Percentiles rank a stretch among this genome's conserved stretches.
These are phyloP conservation scores for Porphyrellus sp. DNA, from an alignment of 1,284 basidiomycete species.

Conservation along the genomic window DNA sequence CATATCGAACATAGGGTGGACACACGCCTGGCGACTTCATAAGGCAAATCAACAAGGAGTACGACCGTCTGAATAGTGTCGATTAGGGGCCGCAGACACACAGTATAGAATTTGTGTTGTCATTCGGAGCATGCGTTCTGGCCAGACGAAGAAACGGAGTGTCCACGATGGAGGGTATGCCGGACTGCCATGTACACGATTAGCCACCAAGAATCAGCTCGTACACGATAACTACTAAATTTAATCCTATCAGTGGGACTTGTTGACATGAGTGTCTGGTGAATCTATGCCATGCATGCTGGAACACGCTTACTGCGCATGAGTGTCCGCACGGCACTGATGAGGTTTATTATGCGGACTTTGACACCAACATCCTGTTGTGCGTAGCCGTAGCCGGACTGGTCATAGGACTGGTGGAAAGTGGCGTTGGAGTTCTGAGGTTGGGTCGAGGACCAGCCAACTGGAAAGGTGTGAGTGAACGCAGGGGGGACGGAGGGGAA, in stretches of 20 bases:
- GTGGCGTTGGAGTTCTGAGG: conserved; percentile 51
- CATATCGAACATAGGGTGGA: conserved; percentile 55
- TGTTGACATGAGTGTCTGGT: conserved; percentile 15
- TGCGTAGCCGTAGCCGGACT: conserved; percentile 50
- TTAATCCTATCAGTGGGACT: conserved; percentile 87
- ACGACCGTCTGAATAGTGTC: conserved; percentile 54
- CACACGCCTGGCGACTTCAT: conserved; percentile 75
- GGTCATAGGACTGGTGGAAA: conserved; percentile 68
- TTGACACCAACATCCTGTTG: conserved; percentile 74
- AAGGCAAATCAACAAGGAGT: conserved; percentile 74
- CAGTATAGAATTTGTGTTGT: conserved; percentile 11
- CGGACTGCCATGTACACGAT: conserved; percentile 20
- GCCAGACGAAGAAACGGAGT: conserved; percentile 12
- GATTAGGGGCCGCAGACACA: conserved; percentile 21
- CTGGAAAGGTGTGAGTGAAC: conserved; percentile 43
- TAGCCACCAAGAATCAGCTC: conserved; percentile 65
- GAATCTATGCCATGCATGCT: conserved; percentile 12
- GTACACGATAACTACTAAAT: conserved; percentile 80
- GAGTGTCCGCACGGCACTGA: conserved; percentile 89
- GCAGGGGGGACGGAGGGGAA: conserved; percentile 21
- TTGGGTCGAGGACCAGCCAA: conserved; percentile 86
- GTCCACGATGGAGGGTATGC: conserved; percentile 15
- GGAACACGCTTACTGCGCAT: conserved; percentile 77
- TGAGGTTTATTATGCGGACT: conserved; percentile 85
- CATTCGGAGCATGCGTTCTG: conserved; percentile 5